Evolutionary conservation across 2,329 filamentous ascomycete genomes (phyloP).

Genomic region (Magnaporthiopsis poae): DNA sequence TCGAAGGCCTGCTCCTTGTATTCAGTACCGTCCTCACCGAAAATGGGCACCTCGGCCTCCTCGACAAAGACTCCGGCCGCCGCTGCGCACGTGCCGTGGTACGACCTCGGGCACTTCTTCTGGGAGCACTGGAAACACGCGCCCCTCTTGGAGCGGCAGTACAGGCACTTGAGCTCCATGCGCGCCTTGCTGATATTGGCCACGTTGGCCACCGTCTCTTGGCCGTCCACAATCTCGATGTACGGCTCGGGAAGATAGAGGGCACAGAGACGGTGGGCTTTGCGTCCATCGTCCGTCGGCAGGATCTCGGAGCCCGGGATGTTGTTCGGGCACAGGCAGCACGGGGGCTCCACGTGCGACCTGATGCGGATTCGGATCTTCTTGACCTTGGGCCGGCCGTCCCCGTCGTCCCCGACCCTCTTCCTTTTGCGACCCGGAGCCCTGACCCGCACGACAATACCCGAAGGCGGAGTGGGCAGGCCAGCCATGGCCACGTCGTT

Average conservation of each 20-base stretch:
- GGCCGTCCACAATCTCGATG: slow-evolving; percentile 61
- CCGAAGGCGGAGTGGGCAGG: slow-evolving; percentile 68
- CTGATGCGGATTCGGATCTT: slow-evolving; percentile 68
- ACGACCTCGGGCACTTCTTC: slow-evolving; percentile 85
- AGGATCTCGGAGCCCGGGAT: slow-evolving; percentile 73
- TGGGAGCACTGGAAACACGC: slow-evolving; percentile 94
- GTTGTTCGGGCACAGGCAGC: slow-evolving; percentile 85
- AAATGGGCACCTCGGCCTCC: slow-evolving; percentile 74
- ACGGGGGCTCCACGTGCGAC: slow-evolving; percentile 64
- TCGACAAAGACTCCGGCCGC: slow-evolving; percentile 88
- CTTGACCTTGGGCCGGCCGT: slow-evolving; percentile 53
- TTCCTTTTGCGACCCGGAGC: slow-evolving; percentile 60
- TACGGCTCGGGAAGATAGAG: slow-evolving; percentile 87
- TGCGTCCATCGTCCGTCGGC: slow-evolving; percentile 75
- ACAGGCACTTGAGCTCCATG: slow-evolving; percentile 84
- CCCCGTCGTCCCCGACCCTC: slow-evolving; percentile 32
- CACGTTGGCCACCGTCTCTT: slow-evolving; percentile 68
- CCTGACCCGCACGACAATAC: slow-evolving; percentile 60
- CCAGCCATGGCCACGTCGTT: slow-evolving; percentile 51
- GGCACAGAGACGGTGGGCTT: slow-evolving; percentile 81
- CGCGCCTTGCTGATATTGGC: slow-evolving; percentile 77
- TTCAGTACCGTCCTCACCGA: slow-evolving; percentile 80
- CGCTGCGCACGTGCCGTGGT: slow-evolving; percentile 89
- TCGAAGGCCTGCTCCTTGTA: slow-evolving; percentile 88
- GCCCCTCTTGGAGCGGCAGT: slow-evolving; percentile 88